Percentiles rank a stretch among this genome's conserved stretches.
phyloP scores from a whole-genome alignment of 2,329 filamentous ascomycete genomes.

The Orbilia blumenaviensis region DNA sequence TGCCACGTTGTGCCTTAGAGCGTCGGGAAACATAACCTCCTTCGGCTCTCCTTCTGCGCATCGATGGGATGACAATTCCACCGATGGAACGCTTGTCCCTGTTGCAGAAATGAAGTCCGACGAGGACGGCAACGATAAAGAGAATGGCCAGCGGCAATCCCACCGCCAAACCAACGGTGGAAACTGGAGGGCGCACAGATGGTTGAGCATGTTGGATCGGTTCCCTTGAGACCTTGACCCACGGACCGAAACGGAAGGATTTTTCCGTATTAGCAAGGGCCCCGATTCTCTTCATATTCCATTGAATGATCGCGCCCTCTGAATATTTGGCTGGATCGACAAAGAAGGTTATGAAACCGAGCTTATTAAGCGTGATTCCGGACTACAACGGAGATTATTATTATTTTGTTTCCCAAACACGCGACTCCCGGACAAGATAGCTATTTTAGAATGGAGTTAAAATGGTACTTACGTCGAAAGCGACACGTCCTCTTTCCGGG shows the following conservation, averaged over 20 bases:
- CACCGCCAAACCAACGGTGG: conserved; percentile 45
- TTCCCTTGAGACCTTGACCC: conserved; percentile 23
- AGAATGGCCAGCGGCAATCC: conserved; percentile 33
- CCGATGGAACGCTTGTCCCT: conserved; percentile 38
- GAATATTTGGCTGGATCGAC: conserved; percentile 43
- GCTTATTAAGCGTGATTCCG: conserved; percentile 24
- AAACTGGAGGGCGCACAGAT: conserved; percentile 25
- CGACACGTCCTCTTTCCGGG: conserved; percentile 34
- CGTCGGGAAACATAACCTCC: conserved; percentile 35
- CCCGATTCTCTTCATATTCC: conserved; percentile 45
- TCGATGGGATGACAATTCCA: conserved; percentile 46
- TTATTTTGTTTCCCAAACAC: neutral
- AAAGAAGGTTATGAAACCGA: conserved; percentile 51
- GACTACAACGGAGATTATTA: conserved; percentile 27
- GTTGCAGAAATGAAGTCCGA: conserved; percentile 32
- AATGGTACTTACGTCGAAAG: conserved; percentile 39
- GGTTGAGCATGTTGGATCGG: conserved; percentile 29
- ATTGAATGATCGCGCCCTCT: conserved; percentile 38
- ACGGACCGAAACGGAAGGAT: conserved; percentile 41
- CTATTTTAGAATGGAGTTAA: neutral
- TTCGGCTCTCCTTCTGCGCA: conserved; percentile 38
- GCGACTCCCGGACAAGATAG: neutral
- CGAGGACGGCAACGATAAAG: conserved; percentile 34
- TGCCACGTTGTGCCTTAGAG: neutral
- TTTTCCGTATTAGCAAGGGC: conserved; percentile 33